These are phyloP conservation scores for Fusarium nanum DNA, from an alignment of 2,329 filamentous ascomycete genomes.

Conservation along the genomic window DNA sequence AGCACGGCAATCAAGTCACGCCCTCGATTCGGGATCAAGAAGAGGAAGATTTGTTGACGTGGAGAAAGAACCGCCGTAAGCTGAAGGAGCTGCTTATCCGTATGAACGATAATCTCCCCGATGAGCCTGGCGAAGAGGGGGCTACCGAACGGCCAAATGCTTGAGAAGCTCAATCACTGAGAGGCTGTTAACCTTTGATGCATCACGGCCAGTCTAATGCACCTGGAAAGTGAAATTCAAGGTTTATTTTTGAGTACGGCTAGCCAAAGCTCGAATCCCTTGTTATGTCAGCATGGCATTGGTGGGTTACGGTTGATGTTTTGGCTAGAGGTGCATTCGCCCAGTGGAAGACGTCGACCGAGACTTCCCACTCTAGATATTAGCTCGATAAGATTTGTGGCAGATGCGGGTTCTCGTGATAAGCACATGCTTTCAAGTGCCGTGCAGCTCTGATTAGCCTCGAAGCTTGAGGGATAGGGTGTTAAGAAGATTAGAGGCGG, in stretches of 20 bases:
- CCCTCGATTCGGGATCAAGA: conserved; percentile 65
- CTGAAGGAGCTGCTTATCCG: conserved; percentile 58
- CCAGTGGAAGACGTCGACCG: background rate
- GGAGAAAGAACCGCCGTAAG: conserved; percentile 57
- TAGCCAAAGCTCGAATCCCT: background rate
- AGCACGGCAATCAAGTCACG: conserved; percentile 66
- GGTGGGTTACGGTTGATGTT: background rate
- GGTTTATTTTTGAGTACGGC: conserved; percentile 5
- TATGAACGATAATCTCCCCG: conserved; percentile 60
- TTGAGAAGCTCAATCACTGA: background rate
- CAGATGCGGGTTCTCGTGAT: background rate
- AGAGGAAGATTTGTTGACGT: conserved; percentile 61
- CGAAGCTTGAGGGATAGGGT: background rate
- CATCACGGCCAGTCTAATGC: background rate
- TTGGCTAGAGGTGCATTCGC: background rate
- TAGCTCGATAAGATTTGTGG: background rate
- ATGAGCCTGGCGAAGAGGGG: conserved; percentile 53
- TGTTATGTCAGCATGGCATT: background rate
- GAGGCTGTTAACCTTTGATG: background rate
- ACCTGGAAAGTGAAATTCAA: conserved; percentile 6
- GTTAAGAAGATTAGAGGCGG: background rate
- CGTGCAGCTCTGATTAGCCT: background rate
- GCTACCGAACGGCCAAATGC: conserved; percentile 16
- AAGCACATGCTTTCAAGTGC: background rate
- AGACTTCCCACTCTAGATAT: background rate